phyloP scores from a whole-genome alignment of 495 filamentous ascomycete genomes.

The Podospora bellae-mahoneyi region DNA sequence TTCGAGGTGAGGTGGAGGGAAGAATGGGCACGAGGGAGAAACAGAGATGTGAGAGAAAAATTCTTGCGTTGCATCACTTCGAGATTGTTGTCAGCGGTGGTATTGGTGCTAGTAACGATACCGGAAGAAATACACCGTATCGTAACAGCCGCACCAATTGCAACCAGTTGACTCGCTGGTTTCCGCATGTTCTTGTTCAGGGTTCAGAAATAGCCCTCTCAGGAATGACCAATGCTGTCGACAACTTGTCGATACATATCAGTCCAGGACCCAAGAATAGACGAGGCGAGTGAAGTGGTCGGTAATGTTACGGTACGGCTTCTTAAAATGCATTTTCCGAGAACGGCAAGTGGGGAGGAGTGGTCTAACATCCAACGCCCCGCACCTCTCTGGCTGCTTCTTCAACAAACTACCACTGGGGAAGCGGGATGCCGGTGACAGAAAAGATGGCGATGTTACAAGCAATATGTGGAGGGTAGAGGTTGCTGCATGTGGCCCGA shows the following conservation, averaged over 20 bases:
- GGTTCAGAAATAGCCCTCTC: background rate
- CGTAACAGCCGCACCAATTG: background rate
- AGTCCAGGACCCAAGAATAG: background rate
- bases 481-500: background rate
- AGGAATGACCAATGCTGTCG: background rate
- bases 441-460: background rate
- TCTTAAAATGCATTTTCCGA: background rate
- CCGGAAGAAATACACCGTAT: background rate
- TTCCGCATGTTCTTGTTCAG: background rate
- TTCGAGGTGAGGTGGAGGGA: constrained; percentile 1
- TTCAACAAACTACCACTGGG: background rate
- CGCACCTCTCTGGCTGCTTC: background rate
- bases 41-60: constrained; percentile 1
- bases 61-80: constrained; percentile 1
- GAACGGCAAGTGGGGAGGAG: constrained; percentile 2
- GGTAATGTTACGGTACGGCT: background rate
- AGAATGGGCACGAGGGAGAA: background rate
- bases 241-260: background rate
- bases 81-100: background rate
- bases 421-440: background rate
- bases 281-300: background rate
- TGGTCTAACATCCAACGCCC: background rate
- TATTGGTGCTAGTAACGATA: background rate
- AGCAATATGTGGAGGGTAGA: background rate
- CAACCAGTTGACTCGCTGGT: background rate